Base-by-base conservation (phyloP, 257 asterid genomes). In the Solanum habrochaites region DNA sequence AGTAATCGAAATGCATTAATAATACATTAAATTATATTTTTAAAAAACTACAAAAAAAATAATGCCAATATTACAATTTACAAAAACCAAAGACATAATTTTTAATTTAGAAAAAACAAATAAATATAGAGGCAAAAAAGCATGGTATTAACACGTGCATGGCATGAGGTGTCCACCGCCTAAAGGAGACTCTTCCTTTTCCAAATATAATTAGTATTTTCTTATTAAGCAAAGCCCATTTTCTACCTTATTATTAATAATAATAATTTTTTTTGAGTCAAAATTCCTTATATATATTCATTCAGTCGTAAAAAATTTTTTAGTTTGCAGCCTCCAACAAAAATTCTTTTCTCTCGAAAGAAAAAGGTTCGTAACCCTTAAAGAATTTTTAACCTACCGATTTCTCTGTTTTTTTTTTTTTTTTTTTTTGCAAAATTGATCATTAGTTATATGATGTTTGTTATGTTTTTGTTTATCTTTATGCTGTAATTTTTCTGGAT, bases 301-400 rank as follows among this genome's bases (percentile, higher is more conserved):
- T 58, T 58, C 25, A 37, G 42, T 9, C 21, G 9, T 42, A 35
- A 25, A 64, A 6, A 5, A 1, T 0, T 5, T 5, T 1, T 4
- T 75, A 56, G 40, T 69, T 40, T 58, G 16, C 13, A 9, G 43
- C 23, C 40, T 58, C 67, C 71, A 82, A 21, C 83, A 1, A 27
- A 72, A 25, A n/a, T 35, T 25, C 5, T 37, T 3, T 7, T 72
- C 47, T 72, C n/a, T 64, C 81, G 31, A 8, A 40, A 37, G 39
- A 43, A 40, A 89, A 31, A 89, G 90, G 90, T 89, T 66, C 73
- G 88, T 82, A 72, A 60, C 69, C 27, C 45, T 20, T 87, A 9
- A n/a, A 11, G 14, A 40, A 32, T 35, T 16, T 52, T 82, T 86
- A 83, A 85, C 87, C 89, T 85, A 81, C 45, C 43, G 29, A 49